Conservation (phyloP, 306 rosid genomes). For the Dryas alaskensis region DNA sequence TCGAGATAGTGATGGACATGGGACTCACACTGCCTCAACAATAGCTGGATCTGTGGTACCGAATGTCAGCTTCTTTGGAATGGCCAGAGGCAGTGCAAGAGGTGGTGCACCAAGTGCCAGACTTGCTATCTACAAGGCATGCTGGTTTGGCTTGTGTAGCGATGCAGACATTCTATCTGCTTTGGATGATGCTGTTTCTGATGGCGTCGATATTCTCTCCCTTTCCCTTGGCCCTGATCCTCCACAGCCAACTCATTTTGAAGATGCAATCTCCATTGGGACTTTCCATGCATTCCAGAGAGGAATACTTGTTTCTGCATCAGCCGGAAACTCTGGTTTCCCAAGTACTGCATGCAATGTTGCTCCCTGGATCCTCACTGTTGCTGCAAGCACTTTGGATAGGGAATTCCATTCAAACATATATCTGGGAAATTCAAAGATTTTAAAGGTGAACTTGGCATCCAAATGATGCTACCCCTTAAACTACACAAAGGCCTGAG, state of each 20-base stretch:
- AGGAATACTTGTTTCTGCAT: conserved; percentile 72
- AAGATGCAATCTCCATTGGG: conserved; percentile 48
- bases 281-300: conserved; percentile 63
- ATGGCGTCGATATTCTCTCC: conserved; percentile 65
- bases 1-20: conserved; percentile 59
- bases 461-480: neutral
- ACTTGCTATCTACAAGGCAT: conserved; percentile 70
- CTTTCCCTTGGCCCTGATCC: conserved; percentile 67
- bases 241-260: conserved; percentile 52
- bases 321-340: conserved; percentile 62
- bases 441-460: conserved; percentile 48
- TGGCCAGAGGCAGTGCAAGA: conserved; percentile 63
- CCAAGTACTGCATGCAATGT: conserved; percentile 63
- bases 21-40: conserved; percentile 74
- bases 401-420: conserved; percentile 59
- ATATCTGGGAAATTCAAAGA: conserved; percentile 54
- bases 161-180: conserved; percentile 65
- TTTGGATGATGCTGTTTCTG: conserved; percentile 66
- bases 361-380: conserved; percentile 81
- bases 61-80: conserved; percentile 50
- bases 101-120: conserved; percentile 65
- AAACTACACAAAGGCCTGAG: neutral
- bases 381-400: conserved; percentile 64
- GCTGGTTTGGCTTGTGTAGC: conserved; percentile 55
- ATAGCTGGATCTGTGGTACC: conserved; percentile 58